A percentile compares a stretch with the other conserved stretches of the same genome.
phyloP scores from a whole-genome alignment of 148 eudicot species.

The Linanthus parryae region DNA sequence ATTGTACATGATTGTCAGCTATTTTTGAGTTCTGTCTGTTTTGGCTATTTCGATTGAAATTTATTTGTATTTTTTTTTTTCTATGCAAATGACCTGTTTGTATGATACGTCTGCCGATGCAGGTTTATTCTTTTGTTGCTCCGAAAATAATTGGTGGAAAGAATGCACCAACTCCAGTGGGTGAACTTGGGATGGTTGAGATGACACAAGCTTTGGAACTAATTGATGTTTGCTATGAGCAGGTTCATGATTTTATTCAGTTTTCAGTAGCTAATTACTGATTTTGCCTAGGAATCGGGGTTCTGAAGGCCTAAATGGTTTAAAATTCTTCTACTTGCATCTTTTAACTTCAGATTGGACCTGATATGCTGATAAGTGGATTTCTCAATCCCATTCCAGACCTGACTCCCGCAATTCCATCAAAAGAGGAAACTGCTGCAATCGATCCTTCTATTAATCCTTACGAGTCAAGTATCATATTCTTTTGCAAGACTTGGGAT shows the following conservation, averaged over 20 bases:
- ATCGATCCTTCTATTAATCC: constrained; percentile 80
- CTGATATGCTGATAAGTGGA: constrained; percentile 95
- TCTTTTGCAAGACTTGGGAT: constrained; percentile 94
- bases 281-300: too few species aligned
- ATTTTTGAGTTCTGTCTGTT: not conserved
- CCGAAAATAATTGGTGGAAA: constrained; percentile 97
- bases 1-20: not conserved
- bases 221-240: constrained; percentile 73
- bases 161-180: constrained; percentile 93
- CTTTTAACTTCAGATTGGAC: constrained; percentile 60
- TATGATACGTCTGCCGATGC: constrained; percentile 4
- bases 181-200: constrained; percentile 99
- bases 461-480: constrained; percentile 69
- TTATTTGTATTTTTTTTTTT: not conserved
- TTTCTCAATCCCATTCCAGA: constrained; percentile 96
- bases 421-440: constrained; percentile 67
- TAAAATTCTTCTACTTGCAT: not conserved
- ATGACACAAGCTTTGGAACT: constrained; percentile 90
- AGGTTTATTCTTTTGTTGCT: constrained; percentile 95
- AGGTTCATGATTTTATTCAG: constrained; percentile 54
- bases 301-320: constrained; percentile 1
- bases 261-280: too few species aligned
- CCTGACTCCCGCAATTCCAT: constrained; percentile 72
- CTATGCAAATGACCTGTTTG: not conserved
- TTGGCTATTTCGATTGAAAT: not conserved